phyloP scores from a whole-genome alignment of 768 basidiomycete species.

The Pisolithus microcarpus region DNA sequence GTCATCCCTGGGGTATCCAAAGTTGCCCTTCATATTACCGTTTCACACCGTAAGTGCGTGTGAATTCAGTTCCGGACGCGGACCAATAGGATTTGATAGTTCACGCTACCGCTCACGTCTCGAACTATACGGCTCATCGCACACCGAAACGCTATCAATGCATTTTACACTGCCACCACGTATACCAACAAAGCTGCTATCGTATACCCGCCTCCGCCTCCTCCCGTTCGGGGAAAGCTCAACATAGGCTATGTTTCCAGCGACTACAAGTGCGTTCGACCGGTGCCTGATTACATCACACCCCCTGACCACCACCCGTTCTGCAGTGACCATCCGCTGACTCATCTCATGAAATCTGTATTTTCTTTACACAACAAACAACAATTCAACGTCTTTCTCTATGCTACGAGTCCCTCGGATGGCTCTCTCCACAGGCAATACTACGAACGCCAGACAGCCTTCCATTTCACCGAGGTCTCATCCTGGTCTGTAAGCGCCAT shows the following conservation, averaged over 20 bases:
- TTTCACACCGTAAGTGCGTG: constrained; percentile 38
- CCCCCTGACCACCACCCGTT: neutral
- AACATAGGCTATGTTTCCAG: constrained; percentile 45
- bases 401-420: constrained; percentile 44
- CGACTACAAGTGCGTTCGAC: constrained; percentile 35
- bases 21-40: constrained; percentile 37
- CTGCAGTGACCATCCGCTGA: constrained; percentile 41
- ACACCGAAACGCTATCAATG: constrained; percentile 41
- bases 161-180: constrained; percentile 35
- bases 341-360: constrained; percentile 47
- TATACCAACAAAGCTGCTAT: constrained; percentile 20
- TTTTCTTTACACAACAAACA: constrained; percentile 36
- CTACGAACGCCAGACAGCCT: constrained; percentile 33
- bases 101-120: constrained; percentile 37
- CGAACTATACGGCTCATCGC: constrained; percentile 39
- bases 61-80: neutral
- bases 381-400: constrained; percentile 38
- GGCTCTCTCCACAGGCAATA: constrained; percentile 36
- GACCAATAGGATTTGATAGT: constrained; percentile 23
- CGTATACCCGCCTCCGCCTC: constrained; percentile 36
- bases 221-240: constrained; percentile 33
- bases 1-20: constrained; percentile 22
- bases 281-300: neutral
- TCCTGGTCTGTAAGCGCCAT: constrained; percentile 30
- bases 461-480: constrained; percentile 38